Percentiles rank a stretch among this genome's conserved stretches.
Conservation (phyloP, 768 basidiomycete genomes). For the Lentinula sp. region DNA sequence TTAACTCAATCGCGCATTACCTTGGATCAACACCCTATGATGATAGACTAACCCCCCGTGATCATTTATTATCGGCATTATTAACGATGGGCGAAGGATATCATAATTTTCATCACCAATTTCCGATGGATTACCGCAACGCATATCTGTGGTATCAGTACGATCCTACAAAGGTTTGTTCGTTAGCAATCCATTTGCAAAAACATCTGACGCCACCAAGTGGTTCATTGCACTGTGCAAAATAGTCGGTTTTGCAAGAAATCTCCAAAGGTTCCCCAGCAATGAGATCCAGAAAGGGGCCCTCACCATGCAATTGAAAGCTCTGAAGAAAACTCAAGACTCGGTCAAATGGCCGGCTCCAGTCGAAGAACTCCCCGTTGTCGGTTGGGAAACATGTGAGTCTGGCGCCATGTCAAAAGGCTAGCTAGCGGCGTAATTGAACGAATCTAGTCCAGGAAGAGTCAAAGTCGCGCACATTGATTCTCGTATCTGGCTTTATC, state of each 20-base stretch:
- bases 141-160: slow-evolving; percentile 70
- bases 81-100: slow-evolving; percentile 65
- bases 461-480: slow-evolving; percentile 54
- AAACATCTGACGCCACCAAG: slow-evolving; percentile 84
- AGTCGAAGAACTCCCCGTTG: slow-evolving; percentile 59
- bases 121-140: slow-evolving; percentile 83
- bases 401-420: slow-evolving; percentile 9
- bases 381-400: slow-evolving; percentile 80
- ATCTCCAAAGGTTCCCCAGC: slow-evolving; percentile 80
- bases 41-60: slow-evolving; percentile 70
- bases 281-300: slow-evolving; percentile 84
- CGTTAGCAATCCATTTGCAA: slow-evolving; percentile 18
- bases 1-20: slow-evolving; percentile 86
- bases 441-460: slow-evolving; percentile 53
- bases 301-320: slow-evolving; percentile 78
- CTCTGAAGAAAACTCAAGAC: slow-evolving; percentile 59
- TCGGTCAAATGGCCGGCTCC: slow-evolving; percentile 53
- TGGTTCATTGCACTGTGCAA: slow-evolving; percentile 82
- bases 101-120: slow-evolving; percentile 82
- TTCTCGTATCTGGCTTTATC: slow-evolving; percentile 81
- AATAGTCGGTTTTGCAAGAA: slow-evolving; percentile 63
- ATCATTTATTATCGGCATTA: slow-evolving; percentile 76
- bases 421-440: neutral
- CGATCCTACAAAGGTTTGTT: slow-evolving; percentile 41
- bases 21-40: slow-evolving; percentile 79